Conservation (phyloP, 176 grass and related monocot species). For the Carex parvula region DNA sequence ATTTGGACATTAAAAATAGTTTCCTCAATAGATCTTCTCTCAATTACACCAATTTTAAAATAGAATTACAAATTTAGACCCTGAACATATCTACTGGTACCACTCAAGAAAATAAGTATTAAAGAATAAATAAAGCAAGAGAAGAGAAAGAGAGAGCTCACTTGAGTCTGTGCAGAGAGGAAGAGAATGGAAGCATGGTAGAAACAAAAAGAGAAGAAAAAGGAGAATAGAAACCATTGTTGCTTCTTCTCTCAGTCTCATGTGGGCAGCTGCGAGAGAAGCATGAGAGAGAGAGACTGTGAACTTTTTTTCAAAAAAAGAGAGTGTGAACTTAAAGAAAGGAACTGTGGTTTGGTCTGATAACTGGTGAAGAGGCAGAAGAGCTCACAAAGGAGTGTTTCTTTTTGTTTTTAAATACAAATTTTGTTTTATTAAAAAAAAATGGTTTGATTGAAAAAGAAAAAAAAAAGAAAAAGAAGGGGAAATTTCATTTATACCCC, state of each 20-base stretch:
- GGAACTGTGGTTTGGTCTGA: too few relatives aligned
- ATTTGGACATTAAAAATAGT: background rate
- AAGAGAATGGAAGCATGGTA: slow-evolving; percentile 16
- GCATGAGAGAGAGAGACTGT: background rate
- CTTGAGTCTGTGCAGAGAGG: slow-evolving; percentile 30
- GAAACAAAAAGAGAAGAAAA: background rate
- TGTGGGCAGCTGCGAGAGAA: background rate
- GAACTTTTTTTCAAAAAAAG: too few relatives aligned
- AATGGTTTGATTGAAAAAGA: background rate
- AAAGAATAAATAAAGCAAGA: background rate
- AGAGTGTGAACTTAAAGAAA: background rate
- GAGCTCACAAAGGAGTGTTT: too few relatives aligned
- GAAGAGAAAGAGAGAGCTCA: background rate
- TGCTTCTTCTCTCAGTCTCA: slow-evolving; percentile 6
- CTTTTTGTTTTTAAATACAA: background rate
- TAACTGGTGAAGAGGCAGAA: too few relatives aligned
- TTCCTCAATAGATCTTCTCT: background rate
- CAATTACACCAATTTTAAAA: background rate
- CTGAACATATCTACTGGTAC: background rate
- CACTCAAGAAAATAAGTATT: background rate
- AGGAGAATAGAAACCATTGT: background rate
- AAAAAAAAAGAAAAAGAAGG: background rate
- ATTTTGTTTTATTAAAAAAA: background rate
- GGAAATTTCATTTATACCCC: too few relatives aligned
- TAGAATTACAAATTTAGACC: background rate